Conservation (phyloP, 352 stramenopile species). For the Lagenidium sp. region DNA sequence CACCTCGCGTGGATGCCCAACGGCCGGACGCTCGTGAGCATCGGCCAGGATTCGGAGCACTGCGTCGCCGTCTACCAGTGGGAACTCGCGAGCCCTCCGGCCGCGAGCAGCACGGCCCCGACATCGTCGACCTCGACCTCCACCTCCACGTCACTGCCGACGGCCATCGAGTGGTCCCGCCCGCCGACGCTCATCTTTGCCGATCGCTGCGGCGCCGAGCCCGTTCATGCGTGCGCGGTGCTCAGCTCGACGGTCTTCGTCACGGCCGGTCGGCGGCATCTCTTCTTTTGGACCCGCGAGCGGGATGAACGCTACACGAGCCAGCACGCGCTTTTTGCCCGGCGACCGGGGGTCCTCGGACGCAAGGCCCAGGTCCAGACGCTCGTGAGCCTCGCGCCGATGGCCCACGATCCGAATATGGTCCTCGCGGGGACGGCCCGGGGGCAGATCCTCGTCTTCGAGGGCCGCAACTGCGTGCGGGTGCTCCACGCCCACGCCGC, state of each 20-base stretch:
- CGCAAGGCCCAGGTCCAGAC: constrained; percentile 65
- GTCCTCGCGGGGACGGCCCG: constrained; percentile 59
- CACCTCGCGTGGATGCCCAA: constrained; percentile 72
- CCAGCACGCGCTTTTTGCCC: constrained; percentile 32
- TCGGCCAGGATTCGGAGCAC: constrained; percentile 61
- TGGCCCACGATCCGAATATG: constrained; percentile 35
- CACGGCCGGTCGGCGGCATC: constrained; percentile 44
- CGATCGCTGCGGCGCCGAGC: constrained; percentile 31
- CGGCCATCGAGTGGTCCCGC: constrained; percentile 37
- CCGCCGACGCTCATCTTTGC: constrained; percentile 46
- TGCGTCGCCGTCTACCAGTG: constrained; percentile 77
- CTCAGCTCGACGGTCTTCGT: constrained; percentile 47
- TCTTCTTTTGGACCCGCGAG: constrained; percentile 72
- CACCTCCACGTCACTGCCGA: background rate
- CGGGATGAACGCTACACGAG: constrained; percentile 43
- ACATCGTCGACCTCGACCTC: constrained; percentile 1
- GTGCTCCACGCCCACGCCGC: constrained; percentile 57
- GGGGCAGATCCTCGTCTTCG: constrained; percentile 72
- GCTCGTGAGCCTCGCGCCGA: constrained; percentile 37
- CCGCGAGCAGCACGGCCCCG: background rate
- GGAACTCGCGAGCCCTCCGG: constrained; percentile 13
- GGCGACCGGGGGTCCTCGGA: constrained; percentile 44
- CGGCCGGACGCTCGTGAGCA: constrained; percentile 46
- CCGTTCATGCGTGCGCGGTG: constrained; percentile 32
- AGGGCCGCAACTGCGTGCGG: constrained; percentile 66